Percentiles rank a stretch among this genome's conserved stretches.
phyloP scores from a whole-genome alignment of 352 stramenopile genomes.

The Salisapilia sapeloensis region DNA sequence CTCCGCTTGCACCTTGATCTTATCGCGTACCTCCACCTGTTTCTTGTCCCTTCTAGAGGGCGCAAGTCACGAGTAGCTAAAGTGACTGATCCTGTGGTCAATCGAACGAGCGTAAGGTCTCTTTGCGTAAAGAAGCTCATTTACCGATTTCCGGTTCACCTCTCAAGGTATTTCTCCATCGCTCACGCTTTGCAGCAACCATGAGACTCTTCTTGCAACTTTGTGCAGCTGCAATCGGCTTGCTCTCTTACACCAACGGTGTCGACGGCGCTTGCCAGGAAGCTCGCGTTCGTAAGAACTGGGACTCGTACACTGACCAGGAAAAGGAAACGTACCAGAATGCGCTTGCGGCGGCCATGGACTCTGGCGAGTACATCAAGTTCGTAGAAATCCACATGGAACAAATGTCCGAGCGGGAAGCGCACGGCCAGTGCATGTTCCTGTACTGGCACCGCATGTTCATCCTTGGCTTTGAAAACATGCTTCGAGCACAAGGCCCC shows the following conservation, averaged over 20 bases:
- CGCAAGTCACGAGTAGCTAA: no score
- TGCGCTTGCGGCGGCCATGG: constrained; percentile 25
- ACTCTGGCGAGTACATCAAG: constrained; percentile 30
- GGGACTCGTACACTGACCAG: constrained; percentile 14
- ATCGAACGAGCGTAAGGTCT: no score
- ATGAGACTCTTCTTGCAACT: background rate
- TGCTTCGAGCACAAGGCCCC: constrained; percentile 35
- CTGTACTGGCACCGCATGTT: constrained; percentile 67
- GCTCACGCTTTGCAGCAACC: no score
- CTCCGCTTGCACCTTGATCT: no score
- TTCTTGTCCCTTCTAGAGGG: no score
- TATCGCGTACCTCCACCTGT: no score
- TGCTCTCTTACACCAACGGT: background rate
- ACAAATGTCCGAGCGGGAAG: constrained; percentile 25
- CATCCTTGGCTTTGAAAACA: constrained; percentile 61
- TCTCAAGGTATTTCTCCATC: no score
- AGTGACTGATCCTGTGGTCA: no score
- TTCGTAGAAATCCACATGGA: constrained; percentile 51
- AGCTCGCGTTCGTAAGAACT: constrained; percentile 27
- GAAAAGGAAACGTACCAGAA: constrained; percentile 30
- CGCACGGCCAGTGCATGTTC: constrained; percentile 57
- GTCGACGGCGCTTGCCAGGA: no score
- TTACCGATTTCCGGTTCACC: no score
- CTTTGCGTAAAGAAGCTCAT: no score
- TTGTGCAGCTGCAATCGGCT: background rate